Base-by-base conservation (phyloP, 495 filamentous ascomycete genomes). In the Neurospora sp. region DNA sequence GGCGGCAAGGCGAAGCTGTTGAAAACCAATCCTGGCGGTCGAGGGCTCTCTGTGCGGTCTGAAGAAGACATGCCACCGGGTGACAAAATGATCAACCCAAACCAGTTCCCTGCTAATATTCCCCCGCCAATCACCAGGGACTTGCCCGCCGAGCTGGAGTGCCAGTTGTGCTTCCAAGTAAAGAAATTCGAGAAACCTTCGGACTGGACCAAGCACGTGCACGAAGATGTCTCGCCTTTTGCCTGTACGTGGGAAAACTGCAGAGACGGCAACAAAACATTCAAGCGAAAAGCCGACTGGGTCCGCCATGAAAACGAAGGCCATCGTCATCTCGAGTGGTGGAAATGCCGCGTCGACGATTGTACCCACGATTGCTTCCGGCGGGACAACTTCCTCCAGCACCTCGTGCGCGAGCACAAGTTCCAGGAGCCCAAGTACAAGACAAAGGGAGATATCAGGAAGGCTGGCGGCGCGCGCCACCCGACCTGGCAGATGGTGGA, bases 231-330 rank as follows among this genome's bases (percentile, higher is more conserved):
- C 12, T 92, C 96, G 78, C 95, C 95, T 5, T 98, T 97, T 76
- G 97, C 94, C 10, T 98, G 95, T 82, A 98, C 94, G 0, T 97
- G 96, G 81, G 87, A 90, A 14, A 83, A 89, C 37, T 98, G 95
- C 81, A 88, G 85, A 39, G 94, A 97, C 70, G 91, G 94, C 35
- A 35, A 18, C 12, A 97, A 97, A 81, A 95, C 93, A 31, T 98
- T 98, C 85, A 98, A 98, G 82, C 88, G 95, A 48, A 98, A 98
- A 82, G 95, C 95, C 20, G 95, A 98, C 79, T 98, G 95, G 95
- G 94, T 98, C 37, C 87, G 95, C 40, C 95, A 98, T 76, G 95
- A 98, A 80, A 97, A 93, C 76, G 95, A 98, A 81, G 89, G 91
- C 71, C 95, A 98, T 79, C 89, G 95, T 40, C 93, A 97, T 69